A percentile compares a stretch with the other conserved stretches of the same genome.
These are phyloP conservation scores for Tritrichomonas musculus DNA, from an alignment of 208 protist species.

Conservation along the genomic window DNA sequence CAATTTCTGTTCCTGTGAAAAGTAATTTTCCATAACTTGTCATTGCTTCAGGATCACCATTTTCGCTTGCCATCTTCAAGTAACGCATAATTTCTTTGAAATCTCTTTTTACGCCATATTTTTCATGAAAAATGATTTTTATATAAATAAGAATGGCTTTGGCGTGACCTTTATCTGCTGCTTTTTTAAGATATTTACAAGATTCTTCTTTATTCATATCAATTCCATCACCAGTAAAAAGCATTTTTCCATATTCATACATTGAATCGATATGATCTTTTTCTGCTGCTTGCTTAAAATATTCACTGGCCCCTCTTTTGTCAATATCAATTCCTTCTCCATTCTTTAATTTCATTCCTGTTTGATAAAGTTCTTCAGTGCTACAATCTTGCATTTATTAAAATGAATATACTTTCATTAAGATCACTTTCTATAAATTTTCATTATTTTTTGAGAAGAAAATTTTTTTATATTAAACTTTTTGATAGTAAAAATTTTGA, in stretches of 20 bases:
- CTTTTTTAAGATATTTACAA: background rate
- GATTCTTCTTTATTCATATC: background rate
- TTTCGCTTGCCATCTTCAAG: background rate
- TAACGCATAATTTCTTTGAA: background rate
- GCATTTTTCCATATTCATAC: too few relatives aligned
- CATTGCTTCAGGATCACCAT: background rate
- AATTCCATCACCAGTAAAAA: too few relatives aligned
- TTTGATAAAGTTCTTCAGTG: background rate
- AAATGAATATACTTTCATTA: too few relatives aligned
- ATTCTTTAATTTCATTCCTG: background rate
- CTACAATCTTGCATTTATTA: too few relatives aligned
- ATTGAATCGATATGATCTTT: background rate
- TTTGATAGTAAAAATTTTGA: too few relatives aligned
- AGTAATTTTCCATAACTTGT: background rate
- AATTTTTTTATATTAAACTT: too few relatives aligned
- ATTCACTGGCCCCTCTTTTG: background rate
- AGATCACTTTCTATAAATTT: too few relatives aligned
- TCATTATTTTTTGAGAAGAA: too few relatives aligned
- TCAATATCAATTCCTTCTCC: background rate
- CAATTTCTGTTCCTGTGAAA: background rate
- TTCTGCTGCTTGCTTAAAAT: background rate
- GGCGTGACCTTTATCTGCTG: background rate
- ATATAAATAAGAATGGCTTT: background rate
- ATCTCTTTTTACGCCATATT: background rate
- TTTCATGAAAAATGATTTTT: background rate